Evolutionary conservation across 805 yeast genomes (phyloP).

Genomic region (Wickerhamomyces subpelliculosus): DNA sequence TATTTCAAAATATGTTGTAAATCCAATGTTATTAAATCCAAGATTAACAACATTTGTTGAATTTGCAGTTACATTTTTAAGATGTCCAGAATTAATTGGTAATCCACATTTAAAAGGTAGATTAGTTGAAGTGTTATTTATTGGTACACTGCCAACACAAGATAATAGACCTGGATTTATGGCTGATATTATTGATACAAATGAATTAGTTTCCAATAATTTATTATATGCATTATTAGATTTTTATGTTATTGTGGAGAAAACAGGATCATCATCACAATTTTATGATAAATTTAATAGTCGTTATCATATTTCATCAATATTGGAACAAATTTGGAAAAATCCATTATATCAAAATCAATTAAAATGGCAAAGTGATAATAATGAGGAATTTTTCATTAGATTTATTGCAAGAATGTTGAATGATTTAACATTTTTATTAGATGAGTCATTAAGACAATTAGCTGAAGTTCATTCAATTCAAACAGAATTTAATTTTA

Average conservation of each 20-base stretch:
- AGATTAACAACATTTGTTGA: conserved; percentile 57
- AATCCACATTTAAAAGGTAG: conserved; percentile 91
- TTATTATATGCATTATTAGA: conserved; percentile 79
- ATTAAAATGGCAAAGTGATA: conserved; percentile 57
- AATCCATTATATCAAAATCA: conserved; percentile 61
- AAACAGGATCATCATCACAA: conserved; percentile 91
- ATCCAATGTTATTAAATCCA: conserved; percentile 48
- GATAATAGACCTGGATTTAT: conserved; percentile 68
- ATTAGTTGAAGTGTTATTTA: conserved; percentile 71
- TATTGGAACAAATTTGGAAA: conserved; percentile 80
- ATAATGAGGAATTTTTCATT: conserved; percentile 78
- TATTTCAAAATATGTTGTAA: conserved; percentile 46
- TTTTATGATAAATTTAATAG: conserved; percentile 94
- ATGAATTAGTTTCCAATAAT: conserved; percentile 55
- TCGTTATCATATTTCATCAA: conserved; percentile 77
- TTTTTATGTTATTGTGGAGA: conserved; percentile 90
- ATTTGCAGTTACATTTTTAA: conserved; percentile 63
- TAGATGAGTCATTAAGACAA: conserved; percentile 85
- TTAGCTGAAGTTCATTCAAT: conserved; percentile 69
- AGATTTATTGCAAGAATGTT: conserved; percentile 91
- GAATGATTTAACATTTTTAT: conserved; percentile 85
- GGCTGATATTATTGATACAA: conserved; percentile 55
- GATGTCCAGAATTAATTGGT: conserved; percentile 80
- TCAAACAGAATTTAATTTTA: conserved; percentile 54
- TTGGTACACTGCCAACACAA: conserved; percentile 55